These are phyloP conservation scores for Aspergillus costaricaensis DNA, from an alignment of 2,329 filamentous ascomycete genomes.

Conservation along the genomic window DNA sequence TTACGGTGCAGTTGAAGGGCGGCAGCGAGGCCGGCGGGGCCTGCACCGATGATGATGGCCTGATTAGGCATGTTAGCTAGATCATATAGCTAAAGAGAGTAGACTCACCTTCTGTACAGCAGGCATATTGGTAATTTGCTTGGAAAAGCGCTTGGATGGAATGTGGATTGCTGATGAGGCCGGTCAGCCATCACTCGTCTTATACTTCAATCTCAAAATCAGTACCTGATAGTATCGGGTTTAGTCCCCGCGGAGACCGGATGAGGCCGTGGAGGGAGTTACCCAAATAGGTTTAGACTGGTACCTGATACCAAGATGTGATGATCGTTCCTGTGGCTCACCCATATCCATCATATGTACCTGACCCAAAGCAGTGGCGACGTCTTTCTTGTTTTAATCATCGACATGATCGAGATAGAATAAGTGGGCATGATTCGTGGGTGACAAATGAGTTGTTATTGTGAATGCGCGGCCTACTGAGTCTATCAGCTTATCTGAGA, in stretches of 20 bases:
- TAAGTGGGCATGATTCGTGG: too few species aligned
- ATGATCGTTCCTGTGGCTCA: background rate
- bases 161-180: background rate
- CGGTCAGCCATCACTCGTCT: background rate
- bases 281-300: background rate
- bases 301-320: background rate
- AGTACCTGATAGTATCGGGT: background rate
- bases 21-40: constrained; percentile 24
- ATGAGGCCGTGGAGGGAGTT: background rate
- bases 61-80: background rate
- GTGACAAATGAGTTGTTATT: too few species aligned
- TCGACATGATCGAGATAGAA: too few species aligned
- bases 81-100: too few species aligned
- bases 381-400: background rate
- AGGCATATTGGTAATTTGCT: background rate
- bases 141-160: background rate
- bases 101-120: background rate
- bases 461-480: too few species aligned
- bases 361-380: background rate
- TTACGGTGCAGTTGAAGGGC: constrained; percentile 21
- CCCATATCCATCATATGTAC: background rate
- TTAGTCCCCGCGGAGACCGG: background rate
- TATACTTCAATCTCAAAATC: background rate
- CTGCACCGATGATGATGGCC: constrained; percentile 26
- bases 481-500: too few species aligned